These are phyloP conservation scores for Macrolepiota dolichaula DNA, from an alignment of 768 basidiomycete species.

Conservation along the genomic window DNA sequence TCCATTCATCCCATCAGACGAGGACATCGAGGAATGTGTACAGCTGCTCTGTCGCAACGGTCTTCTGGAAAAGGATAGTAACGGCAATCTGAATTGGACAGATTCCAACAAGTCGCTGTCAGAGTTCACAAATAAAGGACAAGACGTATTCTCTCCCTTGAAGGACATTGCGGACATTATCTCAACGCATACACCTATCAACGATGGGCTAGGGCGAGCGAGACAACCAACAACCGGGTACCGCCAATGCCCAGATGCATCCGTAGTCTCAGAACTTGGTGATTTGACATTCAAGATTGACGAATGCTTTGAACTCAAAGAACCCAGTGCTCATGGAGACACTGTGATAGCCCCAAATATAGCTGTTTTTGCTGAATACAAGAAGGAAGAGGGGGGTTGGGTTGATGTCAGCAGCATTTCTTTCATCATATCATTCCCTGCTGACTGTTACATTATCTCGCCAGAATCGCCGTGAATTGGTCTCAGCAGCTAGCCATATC, in stretches of 20 bases:
- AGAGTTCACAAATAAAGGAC: background rate
- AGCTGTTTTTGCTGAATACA: background rate
- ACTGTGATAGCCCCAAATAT: background rate
- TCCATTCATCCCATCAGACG: background rate
- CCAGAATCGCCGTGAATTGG: slow-evolving; percentile 10
- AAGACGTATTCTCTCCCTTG: background rate
- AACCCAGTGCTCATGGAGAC: background rate
- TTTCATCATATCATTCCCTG: background rate
- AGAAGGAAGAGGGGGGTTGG: background rate
- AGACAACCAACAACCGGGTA: background rate
- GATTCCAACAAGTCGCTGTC: background rate
- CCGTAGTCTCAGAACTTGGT: background rate
- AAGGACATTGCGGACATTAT: background rate
- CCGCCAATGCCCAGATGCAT: background rate
- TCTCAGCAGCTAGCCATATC: slow-evolving; percentile 12
- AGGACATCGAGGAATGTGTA: background rate
- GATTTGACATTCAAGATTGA: background rate
- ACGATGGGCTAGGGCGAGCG: background rate
- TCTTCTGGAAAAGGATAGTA: background rate
- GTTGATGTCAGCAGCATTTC: background rate
- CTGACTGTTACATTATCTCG: background rate
- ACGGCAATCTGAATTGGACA: background rate
- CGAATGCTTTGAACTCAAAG: background rate
- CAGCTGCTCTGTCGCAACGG: background rate
- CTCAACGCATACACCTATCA: background rate